A percentile compares a stretch with the other conserved stretches of the same genome.
phyloP scores from a whole-genome alignment of 163 green algal genomes.

The Chlamydomonas reinhardtii region DNA sequence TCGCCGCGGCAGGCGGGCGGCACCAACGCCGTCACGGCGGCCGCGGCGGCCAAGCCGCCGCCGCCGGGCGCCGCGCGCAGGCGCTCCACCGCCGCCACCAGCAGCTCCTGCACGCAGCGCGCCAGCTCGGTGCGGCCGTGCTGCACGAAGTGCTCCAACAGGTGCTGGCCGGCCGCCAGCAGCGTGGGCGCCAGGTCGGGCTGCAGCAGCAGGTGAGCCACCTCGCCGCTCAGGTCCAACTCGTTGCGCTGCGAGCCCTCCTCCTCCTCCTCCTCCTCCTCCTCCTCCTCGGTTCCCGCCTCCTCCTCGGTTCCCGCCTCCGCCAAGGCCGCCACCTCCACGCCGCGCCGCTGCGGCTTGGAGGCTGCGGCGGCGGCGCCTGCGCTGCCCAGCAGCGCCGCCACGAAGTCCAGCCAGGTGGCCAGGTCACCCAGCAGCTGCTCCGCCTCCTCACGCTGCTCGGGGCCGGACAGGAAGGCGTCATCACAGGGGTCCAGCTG shows the following conservation, averaged over 20 bases:
- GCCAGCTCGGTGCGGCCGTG: background rate
- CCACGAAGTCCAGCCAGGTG: constrained; percentile 22
- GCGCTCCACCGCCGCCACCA: background rate
- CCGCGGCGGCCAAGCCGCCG: no score
- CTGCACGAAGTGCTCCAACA: constrained; percentile 14
- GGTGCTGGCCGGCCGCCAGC: constrained; percentile 1
- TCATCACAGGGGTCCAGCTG: background rate
- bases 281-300: no score
- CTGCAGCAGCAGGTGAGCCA: background rate
- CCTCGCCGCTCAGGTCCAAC: constrained; percentile 3
- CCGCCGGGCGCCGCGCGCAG: background rate
- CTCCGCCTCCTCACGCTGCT: constrained; percentile 5
- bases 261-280: background rate
- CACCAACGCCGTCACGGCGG: background rate
- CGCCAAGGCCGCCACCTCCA: background rate
- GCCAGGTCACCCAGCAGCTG: constrained; percentile 33
- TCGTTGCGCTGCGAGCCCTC: background rate
- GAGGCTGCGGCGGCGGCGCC: background rate
- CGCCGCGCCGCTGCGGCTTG: no score
- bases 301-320: no score
- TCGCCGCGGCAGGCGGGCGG: background rate
- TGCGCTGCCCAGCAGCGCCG: background rate
- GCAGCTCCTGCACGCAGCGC: background rate
- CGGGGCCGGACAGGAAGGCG: background rate
- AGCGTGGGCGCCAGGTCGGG: background rate